Conservation (phyloP, 306 rosid species). For the Heteromeles arbutifolia region DNA sequence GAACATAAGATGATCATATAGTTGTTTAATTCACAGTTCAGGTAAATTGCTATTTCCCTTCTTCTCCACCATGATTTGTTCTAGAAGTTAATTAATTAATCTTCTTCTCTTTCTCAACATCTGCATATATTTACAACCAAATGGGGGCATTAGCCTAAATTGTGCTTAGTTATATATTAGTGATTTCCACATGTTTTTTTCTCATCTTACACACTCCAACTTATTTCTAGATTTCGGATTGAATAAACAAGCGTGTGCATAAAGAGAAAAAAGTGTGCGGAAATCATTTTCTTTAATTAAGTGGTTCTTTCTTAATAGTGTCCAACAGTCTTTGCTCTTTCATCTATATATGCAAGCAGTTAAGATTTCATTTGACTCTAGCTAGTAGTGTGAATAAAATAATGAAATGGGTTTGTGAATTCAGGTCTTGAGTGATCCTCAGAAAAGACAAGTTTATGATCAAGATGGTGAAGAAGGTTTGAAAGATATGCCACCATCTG, state of each 20-base stretch:
- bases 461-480: constrained; percentile 90
- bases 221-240: neutral
- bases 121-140: neutral
- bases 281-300: neutral
- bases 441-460: constrained; percentile 66
- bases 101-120: neutral
- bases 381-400: neutral
- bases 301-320: neutral
- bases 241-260: neutral
- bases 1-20: too few species aligned
- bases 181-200: neutral
- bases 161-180: neutral
- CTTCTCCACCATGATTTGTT: too few species aligned
- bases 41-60: too few species aligned
- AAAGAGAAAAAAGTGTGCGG: too few species aligned
- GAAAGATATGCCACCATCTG: constrained; percentile 76
- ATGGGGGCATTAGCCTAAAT: neutral
- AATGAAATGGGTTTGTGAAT: constrained; percentile 14
- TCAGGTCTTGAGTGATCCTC: constrained; percentile 89
- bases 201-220: too few species aligned
- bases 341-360: neutral
- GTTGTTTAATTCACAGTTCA: too few species aligned
- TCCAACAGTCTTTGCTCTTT: neutral
- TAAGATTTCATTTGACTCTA: neutral
- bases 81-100: too few species aligned